Evolutionary conservation across 371 early-diverging fungal species (phyloP).

Genomic region (Smittium culicis): DNA sequence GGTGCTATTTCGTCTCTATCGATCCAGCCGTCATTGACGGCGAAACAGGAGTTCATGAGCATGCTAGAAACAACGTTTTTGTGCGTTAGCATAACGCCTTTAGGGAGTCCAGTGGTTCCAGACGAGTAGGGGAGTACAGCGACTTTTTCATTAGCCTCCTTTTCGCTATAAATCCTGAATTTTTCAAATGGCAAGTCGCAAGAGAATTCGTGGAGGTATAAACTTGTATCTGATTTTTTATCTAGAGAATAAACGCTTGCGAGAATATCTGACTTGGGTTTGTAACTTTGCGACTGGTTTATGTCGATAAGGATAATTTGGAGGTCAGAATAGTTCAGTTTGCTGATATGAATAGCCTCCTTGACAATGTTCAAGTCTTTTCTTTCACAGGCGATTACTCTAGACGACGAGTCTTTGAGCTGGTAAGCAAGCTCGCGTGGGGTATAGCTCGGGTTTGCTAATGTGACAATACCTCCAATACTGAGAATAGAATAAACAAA

Average conservation of each 20-base stretch:
- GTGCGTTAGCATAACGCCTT: slow-evolving; percentile 49
- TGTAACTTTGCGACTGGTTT: background rate
- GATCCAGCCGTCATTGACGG: background rate
- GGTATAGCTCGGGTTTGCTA: slow-evolving; percentile 34
- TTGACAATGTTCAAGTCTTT: slow-evolving; percentile 11
- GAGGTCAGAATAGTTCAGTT: slow-evolving; percentile 10
- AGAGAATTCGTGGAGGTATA: too few species aligned
- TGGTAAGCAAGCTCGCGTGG: slow-evolving; percentile 30
- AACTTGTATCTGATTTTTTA: too few species aligned
- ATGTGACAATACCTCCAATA: slow-evolving; percentile 25
- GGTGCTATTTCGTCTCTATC: background rate
- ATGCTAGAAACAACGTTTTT: slow-evolving; percentile 38
- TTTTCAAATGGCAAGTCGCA: background rate
- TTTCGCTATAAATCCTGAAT: slow-evolving; percentile 1
- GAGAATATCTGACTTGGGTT: background rate
- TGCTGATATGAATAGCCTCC: slow-evolving; percentile 13
- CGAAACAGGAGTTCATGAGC: slow-evolving; percentile 17
- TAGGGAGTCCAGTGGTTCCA: slow-evolving; percentile 57
- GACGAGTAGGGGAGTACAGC: slow-evolving; percentile 78
- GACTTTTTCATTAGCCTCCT: slow-evolving; percentile 14
- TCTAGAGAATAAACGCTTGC: slow-evolving; percentile 3
- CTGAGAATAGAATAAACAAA: slow-evolving; percentile 33
- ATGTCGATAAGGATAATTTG: slow-evolving; percentile 3
- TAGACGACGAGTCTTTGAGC: slow-evolving; percentile 19
- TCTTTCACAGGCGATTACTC: slow-evolving; percentile 18